Base-by-base conservation (phyloP, 2,329 filamentous ascomycete genomes). In the Torrubiella hemipterigena region DNA sequence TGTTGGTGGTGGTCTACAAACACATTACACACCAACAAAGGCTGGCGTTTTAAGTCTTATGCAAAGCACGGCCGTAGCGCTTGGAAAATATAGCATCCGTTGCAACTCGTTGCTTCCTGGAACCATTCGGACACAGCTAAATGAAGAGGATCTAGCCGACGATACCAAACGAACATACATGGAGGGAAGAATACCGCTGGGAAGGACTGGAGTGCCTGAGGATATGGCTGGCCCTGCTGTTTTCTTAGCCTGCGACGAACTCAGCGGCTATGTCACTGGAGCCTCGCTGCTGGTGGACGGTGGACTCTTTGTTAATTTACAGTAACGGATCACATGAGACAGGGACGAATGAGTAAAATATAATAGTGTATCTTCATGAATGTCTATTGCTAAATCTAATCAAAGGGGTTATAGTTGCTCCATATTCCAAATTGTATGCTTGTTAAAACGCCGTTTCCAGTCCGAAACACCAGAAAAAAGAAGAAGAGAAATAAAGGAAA, bases 21-120 rank as follows among this genome's bases (percentile, higher is more conserved):
- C 74, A 17, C 85, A 93, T 50, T 93, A 93, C 56, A 93, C 85
- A 12, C 82, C 85, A 8, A 93, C 85, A 12, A 93, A 93, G 55
- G 84, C 85, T 0, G 85, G 83, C 3, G 69, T 93, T 3, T 50
- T 83, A 22, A 81, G 74, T 28, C 63, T 93, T 27, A 91, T 93
- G 73, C 85, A 93, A 60, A 84, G 77, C 41, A 76, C 74, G 22
- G 85, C 85, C 0, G 80, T 83, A 20, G 82, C 85, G 7, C 56
- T 93, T 27, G 85, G 85, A 0, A 69, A 73, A 46, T 70, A 91
- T 52, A 63, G 66, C 5, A 86, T 93, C 33, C 59, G 85, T 31
- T 93, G 85, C 51, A 93, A 93, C 52, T 83, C 85, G 2, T 55
- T 93, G 33, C 57, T 93, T 11, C 85, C 85, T 1, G 85, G 85